phyloP scores from a whole-genome alignment of 2,329 filamentous ascomycete genomes.

The Pseudogymnoascus sp. region DNA sequence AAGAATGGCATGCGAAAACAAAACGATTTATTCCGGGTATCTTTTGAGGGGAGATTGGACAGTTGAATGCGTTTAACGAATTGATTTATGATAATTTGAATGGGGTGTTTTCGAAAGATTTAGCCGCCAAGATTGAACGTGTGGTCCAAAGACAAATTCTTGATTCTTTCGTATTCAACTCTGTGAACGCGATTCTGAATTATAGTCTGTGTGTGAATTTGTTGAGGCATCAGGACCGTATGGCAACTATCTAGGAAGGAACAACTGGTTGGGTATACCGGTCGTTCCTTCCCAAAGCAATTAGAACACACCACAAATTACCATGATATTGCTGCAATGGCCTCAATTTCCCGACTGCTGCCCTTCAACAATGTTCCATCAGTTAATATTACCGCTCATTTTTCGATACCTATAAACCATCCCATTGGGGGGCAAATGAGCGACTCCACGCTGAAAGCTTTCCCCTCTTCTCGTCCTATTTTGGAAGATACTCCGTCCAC shows the following conservation, averaged over 20 bases:
- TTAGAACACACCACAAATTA: too few relatives aligned
- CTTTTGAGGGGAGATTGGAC: conserved; percentile 23
- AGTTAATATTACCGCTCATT: neutral
- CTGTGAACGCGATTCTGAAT: neutral
- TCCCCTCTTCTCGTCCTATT: neutral
- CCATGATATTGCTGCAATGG: neutral
- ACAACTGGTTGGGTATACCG: neutral
- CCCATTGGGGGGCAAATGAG: neutral
- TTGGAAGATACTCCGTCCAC: neutral
- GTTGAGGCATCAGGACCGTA: neutral
- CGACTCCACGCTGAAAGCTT: neutral
- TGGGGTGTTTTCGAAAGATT: too few relatives aligned
- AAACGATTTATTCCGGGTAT: conserved; percentile 41
- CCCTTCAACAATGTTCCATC: neutral
- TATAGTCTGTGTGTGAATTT: neutral
- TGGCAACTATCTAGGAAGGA: neutral
- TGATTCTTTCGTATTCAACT: neutral
- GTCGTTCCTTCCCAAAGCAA: neutral
- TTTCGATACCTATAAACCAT: neutral
- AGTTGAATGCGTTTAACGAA: neutral
- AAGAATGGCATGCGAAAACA: conserved; percentile 39
- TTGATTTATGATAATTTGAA: neutral
- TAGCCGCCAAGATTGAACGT: too few relatives aligned
- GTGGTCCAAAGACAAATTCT: too few relatives aligned
- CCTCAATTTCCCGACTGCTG: neutral